Base-by-base conservation (phyloP, 78 protist species). In the Bigelowiella natans region DNA sequence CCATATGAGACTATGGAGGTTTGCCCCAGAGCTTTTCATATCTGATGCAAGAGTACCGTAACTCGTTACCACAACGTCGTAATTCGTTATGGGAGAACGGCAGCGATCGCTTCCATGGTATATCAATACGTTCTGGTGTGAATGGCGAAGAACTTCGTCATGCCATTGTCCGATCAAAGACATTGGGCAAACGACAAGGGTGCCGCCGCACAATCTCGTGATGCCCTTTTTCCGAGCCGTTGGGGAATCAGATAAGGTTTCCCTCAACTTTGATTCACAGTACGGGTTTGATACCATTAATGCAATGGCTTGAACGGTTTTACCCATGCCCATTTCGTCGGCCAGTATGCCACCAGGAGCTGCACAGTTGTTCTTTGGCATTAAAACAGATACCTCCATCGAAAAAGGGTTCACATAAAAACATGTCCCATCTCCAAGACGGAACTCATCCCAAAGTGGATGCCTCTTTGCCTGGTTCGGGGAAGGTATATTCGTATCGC, bases 301-400 rank as follows among this genome's bases (percentile, higher is more conserved):
- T 1, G 97, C 91, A 63, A 96, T 95, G 28, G 96, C 93, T 89
- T 96, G 98, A 63, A 98, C 89, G 0, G 99, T 98, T 92, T 98
- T 98, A 51, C 99, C 99, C 40, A 98, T 92, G 3, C 99, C 99
- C 99, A 97, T 97, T 92, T 98, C 99, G 91, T 98, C 99, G 0
- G 99, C 99, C 0, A 98, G 94, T 31, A 98, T 98, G 51, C 99
- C 99, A 18, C 89, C 89, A 39, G 37, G 40, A 38, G 89, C 64
- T 18, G 73, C 73, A 51, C 34, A 7, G 73, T 7, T 51, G 73
- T 18, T 51, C 34, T 51, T 7, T 7, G 73, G 73, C 73, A 51
- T 7, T 18, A 51, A 18, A 18, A 51, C 18, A 7, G 73, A 51
- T 51, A 51, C 18, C 34, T 51, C 73, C 73, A 51, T 51, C 34